Percentiles rank a stretch among this genome's conserved stretches.
Evolutionary conservation across 176 grass and related monocot genomes (phyloP).

Genomic region (Cymbopogon citratus): DNA sequence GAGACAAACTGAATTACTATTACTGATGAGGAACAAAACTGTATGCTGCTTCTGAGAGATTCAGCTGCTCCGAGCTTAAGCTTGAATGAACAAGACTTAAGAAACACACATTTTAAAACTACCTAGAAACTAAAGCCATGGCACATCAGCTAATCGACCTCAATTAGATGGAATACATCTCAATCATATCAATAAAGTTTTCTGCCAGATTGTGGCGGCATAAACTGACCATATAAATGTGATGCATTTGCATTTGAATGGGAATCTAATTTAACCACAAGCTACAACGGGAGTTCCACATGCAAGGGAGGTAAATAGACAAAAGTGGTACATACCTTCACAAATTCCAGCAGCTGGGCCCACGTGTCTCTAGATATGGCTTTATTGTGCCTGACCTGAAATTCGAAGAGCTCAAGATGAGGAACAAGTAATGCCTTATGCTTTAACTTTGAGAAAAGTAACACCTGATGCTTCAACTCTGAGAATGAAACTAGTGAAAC

Average conservation of each 20-base stretch:
- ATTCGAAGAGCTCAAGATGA: conserved; percentile 12
- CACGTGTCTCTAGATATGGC: conserved; percentile 97
- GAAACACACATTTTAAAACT: conserved; percentile 1
- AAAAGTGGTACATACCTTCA: conserved; percentile 61
- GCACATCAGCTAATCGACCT: neutral
- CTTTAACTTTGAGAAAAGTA: conserved; percentile 17
- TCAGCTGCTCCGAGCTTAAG: neutral
- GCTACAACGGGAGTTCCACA: neutral
- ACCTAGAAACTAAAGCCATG: neutral
- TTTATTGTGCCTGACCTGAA: conserved; percentile 94
- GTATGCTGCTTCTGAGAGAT: neutral
- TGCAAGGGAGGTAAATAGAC: neutral
- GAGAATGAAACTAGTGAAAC: conserved; percentile 16
- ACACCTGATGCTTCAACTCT: neutral
- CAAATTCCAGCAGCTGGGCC: conserved; percentile 97
- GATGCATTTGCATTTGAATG: neutral
- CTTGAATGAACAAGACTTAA: neutral
- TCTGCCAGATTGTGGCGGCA: neutral
- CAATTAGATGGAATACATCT: neutral
- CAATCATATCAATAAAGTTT: neutral
- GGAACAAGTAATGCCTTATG: neutral
- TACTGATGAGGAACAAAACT: neutral
- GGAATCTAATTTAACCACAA: neutral
- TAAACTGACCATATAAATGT: neutral
- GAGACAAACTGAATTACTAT: neutral